These are phyloP conservation scores for Candida ovalis DNA, from an alignment of 805 yeast genomes.

Conservation along the genomic window DNA sequence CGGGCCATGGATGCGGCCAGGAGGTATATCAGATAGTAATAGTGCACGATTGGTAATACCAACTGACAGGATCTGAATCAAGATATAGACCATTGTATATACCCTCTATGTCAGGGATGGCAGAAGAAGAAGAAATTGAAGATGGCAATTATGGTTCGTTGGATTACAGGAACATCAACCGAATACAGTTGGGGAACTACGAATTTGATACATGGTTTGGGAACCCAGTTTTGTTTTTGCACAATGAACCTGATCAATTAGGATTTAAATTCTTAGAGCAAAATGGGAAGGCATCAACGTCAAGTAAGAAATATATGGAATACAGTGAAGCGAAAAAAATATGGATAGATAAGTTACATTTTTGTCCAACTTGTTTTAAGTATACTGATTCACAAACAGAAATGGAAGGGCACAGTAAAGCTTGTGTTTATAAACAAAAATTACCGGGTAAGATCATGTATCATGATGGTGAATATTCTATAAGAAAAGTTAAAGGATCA, in stretches of 20 bases:
- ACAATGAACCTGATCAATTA: constrained; percentile 39
- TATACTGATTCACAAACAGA: constrained; percentile 51
- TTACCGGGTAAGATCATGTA: constrained; percentile 72
- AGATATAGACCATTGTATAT: neutral
- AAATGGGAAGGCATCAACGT: constrained; percentile 17
- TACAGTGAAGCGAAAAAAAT: constrained; percentile 19
- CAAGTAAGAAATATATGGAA: constrained; percentile 15
- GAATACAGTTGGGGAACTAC: constrained; percentile 64
- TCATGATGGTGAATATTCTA: constrained; percentile 49
- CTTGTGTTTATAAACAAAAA: constrained; percentile 37
- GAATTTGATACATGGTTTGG: constrained; percentile 86
- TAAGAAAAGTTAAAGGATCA: constrained; percentile 66
- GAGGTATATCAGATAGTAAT: too few relatives aligned
- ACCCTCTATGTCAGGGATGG: constrained; percentile 8
- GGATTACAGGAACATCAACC: constrained; percentile 56
- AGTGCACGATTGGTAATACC: neutral
- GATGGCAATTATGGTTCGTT: constrained; percentile 58
- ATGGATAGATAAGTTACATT: constrained; percentile 62
- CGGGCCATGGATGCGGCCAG: neutral
- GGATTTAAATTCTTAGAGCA: constrained; percentile 38
- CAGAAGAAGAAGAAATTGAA: constrained; percentile 26
- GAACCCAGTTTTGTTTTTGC: constrained; percentile 67
- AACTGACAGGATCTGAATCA: neutral
- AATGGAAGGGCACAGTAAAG: constrained; percentile 46
- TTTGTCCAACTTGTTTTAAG: constrained; percentile 84